phyloP scores from a whole-genome alignment of 768 basidiomycete species.

The Phanerodontia chrysosporium region DNA sequence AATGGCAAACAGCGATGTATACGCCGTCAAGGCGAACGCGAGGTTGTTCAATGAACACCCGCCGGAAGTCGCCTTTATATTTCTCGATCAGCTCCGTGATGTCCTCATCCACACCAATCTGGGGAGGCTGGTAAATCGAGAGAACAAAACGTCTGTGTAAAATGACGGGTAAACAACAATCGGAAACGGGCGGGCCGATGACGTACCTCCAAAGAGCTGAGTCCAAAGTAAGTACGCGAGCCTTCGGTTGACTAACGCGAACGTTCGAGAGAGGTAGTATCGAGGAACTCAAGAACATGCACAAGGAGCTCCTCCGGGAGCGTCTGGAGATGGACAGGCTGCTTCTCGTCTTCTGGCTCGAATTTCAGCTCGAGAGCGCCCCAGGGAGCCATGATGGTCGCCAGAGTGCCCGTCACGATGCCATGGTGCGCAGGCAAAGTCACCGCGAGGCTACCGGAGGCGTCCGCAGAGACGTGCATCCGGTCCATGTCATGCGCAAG shows the following conservation, averaged over 20 bases:
- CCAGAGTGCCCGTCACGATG: constrained; percentile 38
- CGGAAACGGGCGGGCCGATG: neutral
- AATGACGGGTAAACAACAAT: neutral
- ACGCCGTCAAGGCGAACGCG: constrained; percentile 83
- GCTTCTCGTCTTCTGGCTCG: constrained; percentile 63
- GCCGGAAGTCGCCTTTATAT: constrained; percentile 66
- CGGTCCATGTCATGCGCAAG: constrained; percentile 13
- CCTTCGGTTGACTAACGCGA: constrained; percentile 73
- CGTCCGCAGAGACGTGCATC: constrained; percentile 9
- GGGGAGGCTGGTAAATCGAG: constrained; percentile 69
- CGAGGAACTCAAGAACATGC: constrained; percentile 59
- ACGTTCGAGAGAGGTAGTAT: constrained; percentile 71
- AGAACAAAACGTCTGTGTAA: constrained; percentile 55
- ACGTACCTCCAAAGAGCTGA: constrained; percentile 73
- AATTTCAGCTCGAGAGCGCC: constrained; percentile 46
- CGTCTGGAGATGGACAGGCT: constrained; percentile 47
- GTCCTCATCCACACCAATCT: constrained; percentile 52
- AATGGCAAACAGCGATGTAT: constrained; percentile 91
- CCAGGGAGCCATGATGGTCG: constrained; percentile 45
- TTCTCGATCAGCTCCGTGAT: constrained; percentile 45
- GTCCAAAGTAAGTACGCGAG: constrained; percentile 69
- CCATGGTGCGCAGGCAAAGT: constrained; percentile 8
- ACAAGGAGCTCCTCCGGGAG: constrained; percentile 80
- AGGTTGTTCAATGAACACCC: constrained; percentile 79
- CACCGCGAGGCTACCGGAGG: neutral